Evolutionary conservation across 83 land plant species (phyloP).

Genomic region (Diphasiastrum complanatum): DNA sequence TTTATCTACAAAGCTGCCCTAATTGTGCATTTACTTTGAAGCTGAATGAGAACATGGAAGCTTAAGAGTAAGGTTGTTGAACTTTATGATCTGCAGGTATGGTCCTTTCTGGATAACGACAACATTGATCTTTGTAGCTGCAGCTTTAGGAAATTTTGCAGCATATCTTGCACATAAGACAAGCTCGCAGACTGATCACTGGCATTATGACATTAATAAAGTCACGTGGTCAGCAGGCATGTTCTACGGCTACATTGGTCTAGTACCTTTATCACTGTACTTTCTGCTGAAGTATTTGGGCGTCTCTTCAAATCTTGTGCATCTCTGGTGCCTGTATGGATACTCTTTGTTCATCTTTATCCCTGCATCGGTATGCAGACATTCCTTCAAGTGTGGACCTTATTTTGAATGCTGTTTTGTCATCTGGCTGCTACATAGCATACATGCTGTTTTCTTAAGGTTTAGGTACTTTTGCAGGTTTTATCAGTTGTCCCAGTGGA

Average conservation of each 20-base stretch:
- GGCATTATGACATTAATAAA: constrained; percentile 92
- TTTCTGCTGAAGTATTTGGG: constrained; percentile 88
- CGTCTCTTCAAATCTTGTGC: constrained; percentile 78
- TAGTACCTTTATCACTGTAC: constrained; percentile 78
- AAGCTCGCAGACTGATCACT: constrained; percentile 51
- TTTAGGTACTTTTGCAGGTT: constrained; percentile 49
- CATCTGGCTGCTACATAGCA: neutral
- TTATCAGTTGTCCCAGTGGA: constrained; percentile 83
- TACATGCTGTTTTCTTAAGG: too few relatives aligned
- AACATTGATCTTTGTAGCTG: constrained; percentile 94
- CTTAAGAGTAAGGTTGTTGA: neutral
- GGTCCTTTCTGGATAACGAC: constrained; percentile 99
- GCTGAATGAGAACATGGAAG: too few relatives aligned
- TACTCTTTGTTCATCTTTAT: constrained; percentile 94
- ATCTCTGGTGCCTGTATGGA: constrained; percentile 89
- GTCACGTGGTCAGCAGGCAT: constrained; percentile 95
- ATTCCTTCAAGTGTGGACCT: too few relatives aligned
- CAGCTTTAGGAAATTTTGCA: constrained; percentile 93
- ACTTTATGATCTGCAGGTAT: constrained; percentile 50
- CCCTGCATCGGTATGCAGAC: constrained; percentile 77
- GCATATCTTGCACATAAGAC: constrained; percentile 82
- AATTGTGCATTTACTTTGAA: too few relatives aligned
- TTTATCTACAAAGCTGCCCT: too few relatives aligned
- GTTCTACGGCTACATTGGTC: constrained; percentile 87
- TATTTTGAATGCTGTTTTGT: neutral